Percentiles rank a stretch among this genome's conserved stretches.
phyloP scores from a whole-genome alignment of 1,139 yeast genomes.

The Pichia sp. region DNA sequence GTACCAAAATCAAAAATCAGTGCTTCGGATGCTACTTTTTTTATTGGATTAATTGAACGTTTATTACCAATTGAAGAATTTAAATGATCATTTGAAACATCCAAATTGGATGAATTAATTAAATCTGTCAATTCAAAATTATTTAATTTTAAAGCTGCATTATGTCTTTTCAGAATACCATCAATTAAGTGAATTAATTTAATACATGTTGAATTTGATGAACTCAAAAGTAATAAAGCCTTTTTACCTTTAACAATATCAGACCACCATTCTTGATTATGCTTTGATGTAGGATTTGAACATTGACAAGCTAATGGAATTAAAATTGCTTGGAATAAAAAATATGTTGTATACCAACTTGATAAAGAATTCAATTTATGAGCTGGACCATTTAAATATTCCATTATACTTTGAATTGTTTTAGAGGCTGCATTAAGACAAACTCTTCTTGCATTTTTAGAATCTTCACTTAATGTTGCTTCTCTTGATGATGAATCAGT shows the following conservation, averaged over 20 bases:
- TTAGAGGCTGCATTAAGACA: slow-evolving; percentile 50
- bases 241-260: slow-evolving; percentile 42
- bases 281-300: slow-evolving; percentile 41
- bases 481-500: slow-evolving; percentile 24
- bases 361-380: slow-evolving; percentile 38
- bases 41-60: slow-evolving; percentile 2
- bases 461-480: slow-evolving; percentile 32
- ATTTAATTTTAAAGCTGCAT: slow-evolving; percentile 13
- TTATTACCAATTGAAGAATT: slow-evolving; percentile 4
- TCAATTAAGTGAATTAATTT: slow-evolving; percentile 47
- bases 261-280: slow-evolving; percentile 39
- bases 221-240: slow-evolving; percentile 36
- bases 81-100: background rate
- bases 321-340: slow-evolving; percentile 53
- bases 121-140: slow-evolving; percentile 10
- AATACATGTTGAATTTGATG: slow-evolving; percentile 43
- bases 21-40: slow-evolving; percentile 1
- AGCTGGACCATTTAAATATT: slow-evolving; percentile 34
- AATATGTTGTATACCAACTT: slow-evolving; percentile 61
- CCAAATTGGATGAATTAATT: slow-evolving; percentile 2
- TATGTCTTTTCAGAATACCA: slow-evolving; percentile 27
- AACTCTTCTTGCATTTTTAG: slow-evolving; percentile 43
- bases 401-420: slow-evolving; percentile 45
- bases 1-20: slow-evolving; percentile 9
- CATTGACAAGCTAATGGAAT: slow-evolving; percentile 51